Evolutionary conservation across 2,329 filamentous ascomycete species (phyloP), one percentile per base, ranked within the genome.

Genomic region (Nemania sp.): DNA sequence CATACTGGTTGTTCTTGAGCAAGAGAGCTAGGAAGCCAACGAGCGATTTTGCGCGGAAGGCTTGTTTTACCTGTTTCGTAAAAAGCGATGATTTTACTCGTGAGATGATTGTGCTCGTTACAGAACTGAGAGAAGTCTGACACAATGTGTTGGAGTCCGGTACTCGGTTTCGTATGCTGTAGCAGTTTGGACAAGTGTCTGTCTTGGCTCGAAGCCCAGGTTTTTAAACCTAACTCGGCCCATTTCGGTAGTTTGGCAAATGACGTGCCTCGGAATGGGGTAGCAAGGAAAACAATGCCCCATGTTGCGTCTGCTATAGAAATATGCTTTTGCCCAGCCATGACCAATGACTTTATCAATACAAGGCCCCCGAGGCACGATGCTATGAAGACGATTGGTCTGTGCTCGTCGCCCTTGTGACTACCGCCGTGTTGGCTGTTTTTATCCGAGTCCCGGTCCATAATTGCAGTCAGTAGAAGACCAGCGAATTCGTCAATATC

Each of bases 211-310:
- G n/a, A 20, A 20, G 57, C 57, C 35, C 29, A 40, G 25, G 20
- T 10, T 43, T 15, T 49, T 13, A 59, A n/a, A 15, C 12, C 9
- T 12, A 37, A 2, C 37, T 34, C 25, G 50, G 51, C 57, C 25
- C 17, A n/a, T 11, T 39, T 46, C 2, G 57, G 46, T 32, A 60
- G 21, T 9, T 37, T 51, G 9, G 17, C n/a, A n/a, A 55, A 60
- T 5, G 52, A 37, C 1, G 55, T 58, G 1, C 43, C 56, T 1
- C 42, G 11, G 12, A 58, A 58, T 1, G 56, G 56, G 1, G 56
- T 58, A 18, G 49, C 56, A 3, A 58, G 56, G 10, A 58, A 58
- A 7, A 58, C 12, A 9, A 58, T 58, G 6, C 56, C 56, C 0
- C 42, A 2, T 17, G 49, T 60, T 1, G 34, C 39, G 4, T 40